Conservation (phyloP, 2,329 filamentous ascomycete genomes). For the Acephala macrosclerotiorum region DNA sequence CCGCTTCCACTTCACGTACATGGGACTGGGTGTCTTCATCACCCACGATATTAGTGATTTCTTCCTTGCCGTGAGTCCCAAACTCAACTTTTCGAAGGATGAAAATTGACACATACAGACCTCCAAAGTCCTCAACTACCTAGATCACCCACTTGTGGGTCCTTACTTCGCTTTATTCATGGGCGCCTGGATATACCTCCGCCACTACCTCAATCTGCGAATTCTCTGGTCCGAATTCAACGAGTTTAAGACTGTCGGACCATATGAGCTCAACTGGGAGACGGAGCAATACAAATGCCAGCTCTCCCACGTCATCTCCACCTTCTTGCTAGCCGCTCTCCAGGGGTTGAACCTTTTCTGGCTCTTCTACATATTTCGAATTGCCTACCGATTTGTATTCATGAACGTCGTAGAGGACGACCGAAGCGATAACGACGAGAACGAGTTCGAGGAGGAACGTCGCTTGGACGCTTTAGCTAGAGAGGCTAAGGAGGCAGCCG, state of each 20-base stretch:
- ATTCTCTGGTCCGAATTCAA: slow-evolving; percentile 80
- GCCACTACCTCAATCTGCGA: slow-evolving; percentile 82
- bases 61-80: slow-evolving; percentile 80
- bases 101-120: slow-evolving; percentile 59
- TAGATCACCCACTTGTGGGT: slow-evolving; percentile 78
- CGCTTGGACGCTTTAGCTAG: slow-evolving; percentile 31
- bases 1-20: slow-evolving; percentile 96
- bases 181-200: slow-evolving; percentile 84
- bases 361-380: slow-evolving; percentile 79
- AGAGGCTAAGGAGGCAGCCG: slow-evolving; percentile 21
- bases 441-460: slow-evolving; percentile 36
- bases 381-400: slow-evolving; percentile 74
- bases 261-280: slow-evolving; percentile 79
- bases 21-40: slow-evolving; percentile 91
- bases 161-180: slow-evolving; percentile 89
- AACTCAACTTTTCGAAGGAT: neutral
- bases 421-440: slow-evolving; percentile 73
- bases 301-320: slow-evolving; percentile 72
- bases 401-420: slow-evolving; percentile 72
- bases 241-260: slow-evolving; percentile 77
- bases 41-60: slow-evolving; percentile 96
- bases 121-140: slow-evolving; percentile 90
- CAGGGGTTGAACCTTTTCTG: slow-evolving; percentile 84
- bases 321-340: slow-evolving; percentile 67
- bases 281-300: slow-evolving; percentile 79